These are phyloP conservation scores for Stagonosporopsis vannaccii DNA, from an alignment of 2,329 filamentous ascomycete genomes.

Conservation along the genomic window DNA sequence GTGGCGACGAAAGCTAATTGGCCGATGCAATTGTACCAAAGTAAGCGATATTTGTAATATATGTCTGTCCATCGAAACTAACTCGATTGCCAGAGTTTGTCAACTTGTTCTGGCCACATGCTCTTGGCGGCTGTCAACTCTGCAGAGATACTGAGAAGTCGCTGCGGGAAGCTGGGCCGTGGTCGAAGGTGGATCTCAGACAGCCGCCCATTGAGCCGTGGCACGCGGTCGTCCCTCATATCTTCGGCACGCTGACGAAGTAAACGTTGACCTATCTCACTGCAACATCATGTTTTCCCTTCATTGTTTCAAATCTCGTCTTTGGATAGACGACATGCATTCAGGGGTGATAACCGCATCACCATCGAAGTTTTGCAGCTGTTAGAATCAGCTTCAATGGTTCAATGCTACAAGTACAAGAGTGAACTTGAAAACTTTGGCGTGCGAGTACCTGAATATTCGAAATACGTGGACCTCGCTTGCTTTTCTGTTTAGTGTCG, in stretches of 20 bases:
- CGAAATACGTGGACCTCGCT: no score
- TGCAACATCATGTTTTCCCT: not conserved
- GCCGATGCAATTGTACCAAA: constrained; percentile 27
- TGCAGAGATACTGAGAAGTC: constrained; percentile 23
- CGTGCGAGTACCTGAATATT: no score
- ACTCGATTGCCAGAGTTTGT: constrained; percentile 10
- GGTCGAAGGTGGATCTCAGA: constrained; percentile 23
- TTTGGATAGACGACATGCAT: no score
- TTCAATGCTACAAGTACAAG: no score
- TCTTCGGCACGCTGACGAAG: constrained; percentile 25
- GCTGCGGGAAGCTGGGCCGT: constrained; percentile 23
- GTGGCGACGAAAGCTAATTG: constrained; percentile 14
- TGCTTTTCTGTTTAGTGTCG: no score
- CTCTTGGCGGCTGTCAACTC: constrained; percentile 25
- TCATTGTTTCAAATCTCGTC: no score
- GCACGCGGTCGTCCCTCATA: constrained; percentile 23
- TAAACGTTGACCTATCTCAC: not conserved
- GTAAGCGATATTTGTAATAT: constrained; percentile 3
- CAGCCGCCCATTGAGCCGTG: constrained; percentile 25
- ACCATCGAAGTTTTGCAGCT: no score
- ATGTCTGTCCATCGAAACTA: not conserved
- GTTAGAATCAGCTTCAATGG: no score
- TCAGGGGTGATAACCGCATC: no score
- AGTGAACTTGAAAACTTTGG: no score
- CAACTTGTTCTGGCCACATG: constrained; percentile 27